Evolutionary conservation across 73 alveolate genomes (phyloP).

Genomic region (Vitrella brassicaformis): DNA sequence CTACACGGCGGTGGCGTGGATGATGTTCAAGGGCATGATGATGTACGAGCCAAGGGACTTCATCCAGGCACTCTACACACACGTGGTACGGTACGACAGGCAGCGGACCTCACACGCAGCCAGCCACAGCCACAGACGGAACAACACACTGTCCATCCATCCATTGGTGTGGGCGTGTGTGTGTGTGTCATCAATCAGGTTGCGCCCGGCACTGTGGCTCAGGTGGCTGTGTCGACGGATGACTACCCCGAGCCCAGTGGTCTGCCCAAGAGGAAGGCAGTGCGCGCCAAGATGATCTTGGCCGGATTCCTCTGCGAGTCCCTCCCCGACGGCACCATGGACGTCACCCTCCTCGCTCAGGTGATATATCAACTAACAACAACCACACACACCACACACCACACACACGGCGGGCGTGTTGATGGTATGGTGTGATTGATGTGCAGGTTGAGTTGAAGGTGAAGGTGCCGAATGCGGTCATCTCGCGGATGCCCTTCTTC

Average conservation of each 20-base stretch:
- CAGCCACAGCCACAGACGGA: background rate
- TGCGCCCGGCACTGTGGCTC: too few species aligned
- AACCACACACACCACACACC: too few species aligned
- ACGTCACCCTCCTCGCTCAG: background rate
- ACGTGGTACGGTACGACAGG: background rate
- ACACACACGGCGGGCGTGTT: too few species aligned
- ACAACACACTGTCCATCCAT: too few species aligned
- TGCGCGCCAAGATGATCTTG: background rate
- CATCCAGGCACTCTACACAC: background rate
- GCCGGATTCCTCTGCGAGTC: background rate
- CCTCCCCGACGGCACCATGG: background rate
- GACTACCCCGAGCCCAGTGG: background rate
- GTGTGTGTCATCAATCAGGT: too few species aligned
- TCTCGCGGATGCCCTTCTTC: background rate
- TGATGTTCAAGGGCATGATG: background rate
- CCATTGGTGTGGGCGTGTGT: too few species aligned
- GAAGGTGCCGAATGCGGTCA: background rate
- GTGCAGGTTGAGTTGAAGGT: background rate
- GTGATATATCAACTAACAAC: too few species aligned
- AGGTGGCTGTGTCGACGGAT: too few species aligned
- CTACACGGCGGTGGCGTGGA: background rate
- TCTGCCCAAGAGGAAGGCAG: background rate
- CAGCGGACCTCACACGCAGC: background rate
- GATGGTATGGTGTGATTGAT: too few species aligned
- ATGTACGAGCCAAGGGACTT: background rate